Evolutionary conservation across 208 protist genomes (phyloP), one percentile per base, ranked within the genome.

Genomic region (Porcisia hertigi): DNA sequence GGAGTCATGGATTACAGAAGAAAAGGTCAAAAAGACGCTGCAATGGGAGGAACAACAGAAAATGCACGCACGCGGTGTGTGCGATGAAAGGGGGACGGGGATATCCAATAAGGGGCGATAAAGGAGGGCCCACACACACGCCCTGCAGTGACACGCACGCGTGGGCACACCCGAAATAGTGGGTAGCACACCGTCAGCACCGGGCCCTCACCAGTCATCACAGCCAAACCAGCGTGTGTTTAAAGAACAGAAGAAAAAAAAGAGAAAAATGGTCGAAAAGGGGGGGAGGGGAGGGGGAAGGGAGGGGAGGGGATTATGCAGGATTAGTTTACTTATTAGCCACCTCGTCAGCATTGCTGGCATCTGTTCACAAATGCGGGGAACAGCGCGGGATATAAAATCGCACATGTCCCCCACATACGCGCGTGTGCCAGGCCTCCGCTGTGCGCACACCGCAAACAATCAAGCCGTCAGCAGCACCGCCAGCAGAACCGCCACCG

Each of bases 401-500:
- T 9, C 45, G 7, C 45, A 9, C 45, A 3, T 9, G 7, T 49
- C 45, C 45, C 45, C 16, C 58, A 30, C 58, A 30, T 36, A 14
- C 58, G 9, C 9, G 30, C 11, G 58, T 14, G 12, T 63, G 11
- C 5, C 7, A 1, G 30, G 11, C 23, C 23, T 36, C 25, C 7
- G n/a, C 1, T 39, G 58, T 39, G 30, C 25, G 34, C 25, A 39
- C 23, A 63, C 16, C 25, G 7, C 25, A 30, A 30, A n/a, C 12
- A 18, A 49, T 67, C 62, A 67, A 11, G 25, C 67, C 47, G 55
- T 47, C n/a, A 71, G 16, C 18, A 71, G 47, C 67, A 53, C 67
- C 20, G 55, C 30, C n/a, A 71, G 30, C 16, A 71, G 47, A 14
- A 58, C 34, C 8, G 52, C 49, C 16, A 54, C 49, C n/a, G 11